phyloP scores from a whole-genome alignment of 305 asterid genomes.

The Rubia tinctorum region DNA sequence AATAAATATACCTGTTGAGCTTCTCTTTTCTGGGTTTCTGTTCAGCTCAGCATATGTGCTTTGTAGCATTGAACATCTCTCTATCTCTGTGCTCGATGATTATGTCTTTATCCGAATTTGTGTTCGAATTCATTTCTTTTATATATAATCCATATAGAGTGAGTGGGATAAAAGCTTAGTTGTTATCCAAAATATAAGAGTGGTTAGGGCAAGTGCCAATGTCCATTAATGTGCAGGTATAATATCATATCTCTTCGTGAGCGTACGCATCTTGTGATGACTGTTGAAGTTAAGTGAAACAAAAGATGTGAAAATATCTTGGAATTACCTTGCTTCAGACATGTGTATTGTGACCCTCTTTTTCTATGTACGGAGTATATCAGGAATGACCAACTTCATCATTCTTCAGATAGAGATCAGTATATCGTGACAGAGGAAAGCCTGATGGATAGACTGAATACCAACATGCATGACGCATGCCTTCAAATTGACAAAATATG shows the following conservation, averaged over 20 bases:
- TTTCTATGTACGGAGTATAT: too few species aligned
- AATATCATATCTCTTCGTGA: background rate
- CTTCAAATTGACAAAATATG: slow-evolving; percentile 44
- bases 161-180: background rate
- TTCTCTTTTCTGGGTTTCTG: background rate
- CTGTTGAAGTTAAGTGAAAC: background rate
- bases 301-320: background rate
- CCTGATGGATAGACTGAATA: slow-evolving; percentile 67
- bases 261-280: background rate
- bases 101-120: background rate
- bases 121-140: background rate
- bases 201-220: background rate
- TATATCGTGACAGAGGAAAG: slow-evolving; percentile 79
- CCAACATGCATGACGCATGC: slow-evolving; percentile 44
- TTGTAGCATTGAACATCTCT: background rate
- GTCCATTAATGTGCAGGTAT: background rate
- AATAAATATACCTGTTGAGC: background rate
- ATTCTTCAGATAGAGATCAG: slow-evolving; percentile 48
- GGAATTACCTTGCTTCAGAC: too few species aligned
- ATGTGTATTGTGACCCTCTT: too few species aligned
- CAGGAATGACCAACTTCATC: background rate
- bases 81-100: background rate
- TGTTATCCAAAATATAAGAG: background rate
- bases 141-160: background rate
- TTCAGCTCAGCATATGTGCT: background rate